phyloP scores from a whole-genome alignment of 139 green algal genomes.

The Trebouxia sp. region DNA sequence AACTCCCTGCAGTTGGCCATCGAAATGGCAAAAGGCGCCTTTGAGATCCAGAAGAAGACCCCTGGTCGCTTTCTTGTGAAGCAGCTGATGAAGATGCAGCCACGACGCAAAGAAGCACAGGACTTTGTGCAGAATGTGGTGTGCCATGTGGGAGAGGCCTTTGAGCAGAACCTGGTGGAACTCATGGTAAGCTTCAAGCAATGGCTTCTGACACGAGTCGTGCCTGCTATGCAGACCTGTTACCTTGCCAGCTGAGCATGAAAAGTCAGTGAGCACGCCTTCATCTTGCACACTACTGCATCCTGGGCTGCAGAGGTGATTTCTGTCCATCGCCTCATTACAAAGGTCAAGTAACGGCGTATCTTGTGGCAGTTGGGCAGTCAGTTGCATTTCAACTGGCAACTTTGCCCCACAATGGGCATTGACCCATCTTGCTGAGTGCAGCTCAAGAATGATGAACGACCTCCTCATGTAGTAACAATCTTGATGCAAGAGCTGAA shows the following conservation, averaged over 20 bases:
- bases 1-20: conserved; percentile 5
- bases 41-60: conserved; percentile 8
- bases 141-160: conserved; percentile 15
- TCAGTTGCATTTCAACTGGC: too few relatives aligned
- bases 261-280: too few relatives aligned
- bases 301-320: too few relatives aligned
- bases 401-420: too few relatives aligned
- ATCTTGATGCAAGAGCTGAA: conserved; percentile 35
- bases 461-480: neutral
- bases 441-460: conserved; percentile 1
- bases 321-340: too few relatives aligned
- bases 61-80: conserved; percentile 4
- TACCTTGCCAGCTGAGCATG: too few relatives aligned
- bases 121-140: conserved; percentile 15
- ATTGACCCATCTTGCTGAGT: neutral
- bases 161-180: conserved; percentile 16
- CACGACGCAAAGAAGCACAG: neutral
- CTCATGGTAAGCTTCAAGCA: conserved; percentile 15
- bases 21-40: neutral
- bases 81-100: conserved; percentile 11
- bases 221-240: too few relatives aligned
- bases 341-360: too few relatives aligned
- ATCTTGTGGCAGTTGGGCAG: too few relatives aligned
- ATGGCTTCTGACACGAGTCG: too few relatives aligned
- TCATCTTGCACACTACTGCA: too few relatives aligned